Conservation (phyloP, 2,329 filamentous ascomycete genomes). For the Aspergillus unguis region DNA sequence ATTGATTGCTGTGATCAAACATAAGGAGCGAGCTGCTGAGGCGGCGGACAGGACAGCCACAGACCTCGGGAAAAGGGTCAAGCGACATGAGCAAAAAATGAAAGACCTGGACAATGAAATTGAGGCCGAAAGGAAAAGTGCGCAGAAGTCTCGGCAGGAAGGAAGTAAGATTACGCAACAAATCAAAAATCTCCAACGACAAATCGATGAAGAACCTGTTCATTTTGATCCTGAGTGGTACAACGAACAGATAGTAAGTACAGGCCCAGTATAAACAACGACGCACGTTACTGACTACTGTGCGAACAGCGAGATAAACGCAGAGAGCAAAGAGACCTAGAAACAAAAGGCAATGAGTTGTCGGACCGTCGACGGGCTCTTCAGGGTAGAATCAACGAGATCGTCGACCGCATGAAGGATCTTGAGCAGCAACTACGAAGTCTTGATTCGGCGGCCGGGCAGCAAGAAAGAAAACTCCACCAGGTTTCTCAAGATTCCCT, state of each 20-base stretch:
- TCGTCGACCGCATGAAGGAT: slow-evolving; percentile 37
- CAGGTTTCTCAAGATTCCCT: slow-evolving; percentile 61
- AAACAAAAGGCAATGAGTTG: slow-evolving; percentile 42
- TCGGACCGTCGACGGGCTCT: slow-evolving; percentile 33
- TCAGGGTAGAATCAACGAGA: slow-evolving; percentile 35
- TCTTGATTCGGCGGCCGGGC: slow-evolving; percentile 71
- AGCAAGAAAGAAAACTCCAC: slow-evolving; percentile 65
- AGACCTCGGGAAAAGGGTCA: slow-evolving; percentile 41
- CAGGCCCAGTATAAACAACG: neutral
- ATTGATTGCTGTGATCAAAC: slow-evolving; percentile 55
- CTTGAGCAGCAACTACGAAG: slow-evolving; percentile 51
- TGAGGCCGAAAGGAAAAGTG: slow-evolving; percentile 52
- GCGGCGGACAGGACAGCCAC: slow-evolving; percentile 51
- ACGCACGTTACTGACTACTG: slow-evolving; percentile 23
- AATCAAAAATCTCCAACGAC: slow-evolving; percentile 63
- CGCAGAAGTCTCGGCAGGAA: slow-evolving; percentile 53
- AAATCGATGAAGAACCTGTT: slow-evolving; percentile 59
- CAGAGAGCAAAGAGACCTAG: slow-evolving; percentile 34
- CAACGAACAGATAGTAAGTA: slow-evolving; percentile 68
- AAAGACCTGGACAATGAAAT: slow-evolving; percentile 40
- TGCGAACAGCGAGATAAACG: slow-evolving; percentile 54
- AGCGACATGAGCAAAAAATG: slow-evolving; percentile 37
- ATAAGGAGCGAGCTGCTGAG: slow-evolving; percentile 55
- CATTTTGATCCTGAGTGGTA: slow-evolving; percentile 68
- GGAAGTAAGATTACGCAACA: slow-evolving; percentile 50